These are phyloP conservation scores for Fusarium nelsonii DNA, from an alignment of 2,329 filamentous ascomycete species.

Conservation along the genomic window DNA sequence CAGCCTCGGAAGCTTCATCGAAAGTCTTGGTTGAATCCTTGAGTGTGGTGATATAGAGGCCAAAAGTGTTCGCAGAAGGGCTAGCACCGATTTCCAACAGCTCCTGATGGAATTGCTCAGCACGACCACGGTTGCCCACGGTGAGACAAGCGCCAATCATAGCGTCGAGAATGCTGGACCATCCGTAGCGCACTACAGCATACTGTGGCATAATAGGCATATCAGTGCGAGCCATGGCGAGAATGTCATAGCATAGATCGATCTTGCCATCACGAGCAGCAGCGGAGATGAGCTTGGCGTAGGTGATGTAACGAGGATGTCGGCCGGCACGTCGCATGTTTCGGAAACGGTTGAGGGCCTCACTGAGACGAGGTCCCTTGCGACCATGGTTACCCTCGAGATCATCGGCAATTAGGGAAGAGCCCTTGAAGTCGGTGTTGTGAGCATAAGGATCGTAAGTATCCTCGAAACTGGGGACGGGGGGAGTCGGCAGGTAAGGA, in stretches of 20 bases:
- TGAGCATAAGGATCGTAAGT: slow-evolving; percentile 91
- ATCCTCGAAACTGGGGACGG: slow-evolving; percentile 77
- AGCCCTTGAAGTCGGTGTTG: slow-evolving; percentile 93
- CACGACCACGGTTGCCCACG: slow-evolving; percentile 81
- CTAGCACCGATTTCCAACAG: slow-evolving; percentile 89
- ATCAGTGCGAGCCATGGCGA: slow-evolving; percentile 89
- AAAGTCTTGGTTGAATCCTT: slow-evolving; percentile 98
- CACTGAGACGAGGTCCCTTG: slow-evolving; percentile 78
- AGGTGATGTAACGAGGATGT: slow-evolving; percentile 95
- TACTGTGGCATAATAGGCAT: slow-evolving; percentile 88
- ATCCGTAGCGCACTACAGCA: slow-evolving; percentile 89
- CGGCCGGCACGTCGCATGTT: slow-evolving; percentile 94
- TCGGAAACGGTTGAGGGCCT: slow-evolving; percentile 85
- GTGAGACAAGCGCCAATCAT: slow-evolving; percentile 95
- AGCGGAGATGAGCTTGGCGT: slow-evolving; percentile 92
- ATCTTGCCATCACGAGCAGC: slow-evolving; percentile 88
- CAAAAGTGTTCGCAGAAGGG: slow-evolving; percentile 97
- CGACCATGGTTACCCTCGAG: slow-evolving; percentile 84
- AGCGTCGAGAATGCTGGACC: slow-evolving; percentile 94
- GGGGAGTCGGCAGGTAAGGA: slow-evolving; percentile 67
- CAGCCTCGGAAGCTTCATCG: slow-evolving; percentile 94
- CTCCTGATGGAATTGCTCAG: slow-evolving; percentile 91
- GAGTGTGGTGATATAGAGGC: slow-evolving; percentile 98
- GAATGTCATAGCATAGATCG: slow-evolving; percentile 85
- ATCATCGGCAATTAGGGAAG: slow-evolving; percentile 88